These are phyloP conservation scores for Chytriomyces confervae DNA, from an alignment of 192 early-diverging fungal species.

Conservation along the genomic window DNA sequence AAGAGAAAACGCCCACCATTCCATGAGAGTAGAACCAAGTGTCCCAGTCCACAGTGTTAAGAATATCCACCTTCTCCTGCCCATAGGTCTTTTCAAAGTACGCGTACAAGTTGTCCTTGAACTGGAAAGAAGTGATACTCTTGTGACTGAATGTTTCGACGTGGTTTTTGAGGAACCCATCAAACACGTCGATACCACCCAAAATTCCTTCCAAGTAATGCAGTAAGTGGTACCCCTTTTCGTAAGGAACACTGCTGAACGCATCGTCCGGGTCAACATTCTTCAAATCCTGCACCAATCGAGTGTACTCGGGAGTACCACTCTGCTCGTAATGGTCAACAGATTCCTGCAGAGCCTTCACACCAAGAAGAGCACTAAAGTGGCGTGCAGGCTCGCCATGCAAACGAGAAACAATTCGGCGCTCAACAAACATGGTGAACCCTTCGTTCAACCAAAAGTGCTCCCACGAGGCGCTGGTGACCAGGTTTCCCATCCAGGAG, in stretches of 20 bases:
- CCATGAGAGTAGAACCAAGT: constrained; percentile 86
- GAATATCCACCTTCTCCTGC: constrained; percentile 68
- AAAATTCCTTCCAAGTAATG: constrained; percentile 90
- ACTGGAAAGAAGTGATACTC: constrained; percentile 88
- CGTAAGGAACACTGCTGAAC: constrained; percentile 59
- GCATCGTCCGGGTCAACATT: constrained; percentile 84
- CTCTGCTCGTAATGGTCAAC: constrained; percentile 52
- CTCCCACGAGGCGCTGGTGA: constrained; percentile 52
- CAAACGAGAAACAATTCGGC: constrained; percentile 84
- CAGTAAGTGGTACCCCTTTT: constrained; percentile 95
- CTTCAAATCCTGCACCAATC: constrained; percentile 74
- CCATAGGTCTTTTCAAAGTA: constrained; percentile 75
- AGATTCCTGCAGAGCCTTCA: constrained; percentile 70
- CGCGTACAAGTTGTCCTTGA: constrained; percentile 79
- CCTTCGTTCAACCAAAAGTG: constrained; percentile 96
- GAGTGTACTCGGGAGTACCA: constrained; percentile 47
- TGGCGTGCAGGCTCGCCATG: constrained; percentile 79
- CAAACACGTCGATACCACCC: constrained; percentile 86
- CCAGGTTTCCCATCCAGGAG: constrained; percentile 73
- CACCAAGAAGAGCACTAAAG: constrained; percentile 86
- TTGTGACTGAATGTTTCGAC: constrained; percentile 83
- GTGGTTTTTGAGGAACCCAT: constrained; percentile 79
- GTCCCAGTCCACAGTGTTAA: constrained; percentile 90
- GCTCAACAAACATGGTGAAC: constrained; percentile 85
- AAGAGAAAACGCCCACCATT: constrained; percentile 64